Conservation (phyloP, 2,329 filamentous ascomycete genomes). For the Fusarium sp. region DNA sequence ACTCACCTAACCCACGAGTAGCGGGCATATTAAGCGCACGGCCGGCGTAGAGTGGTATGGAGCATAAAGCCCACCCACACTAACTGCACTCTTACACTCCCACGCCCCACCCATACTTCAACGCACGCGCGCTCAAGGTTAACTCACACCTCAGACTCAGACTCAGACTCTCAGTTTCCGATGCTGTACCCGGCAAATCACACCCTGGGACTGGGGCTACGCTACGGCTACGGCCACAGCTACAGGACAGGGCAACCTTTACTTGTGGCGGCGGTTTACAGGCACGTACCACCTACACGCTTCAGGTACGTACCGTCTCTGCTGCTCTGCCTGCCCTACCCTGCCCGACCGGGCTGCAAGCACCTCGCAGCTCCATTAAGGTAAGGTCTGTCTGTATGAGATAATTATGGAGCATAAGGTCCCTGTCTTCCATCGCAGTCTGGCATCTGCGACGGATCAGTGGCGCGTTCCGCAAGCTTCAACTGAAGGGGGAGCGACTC, state of each 20-base stretch:
- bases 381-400: slow-evolving; percentile 31
- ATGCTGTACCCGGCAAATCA: slow-evolving; percentile 35
- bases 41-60: slow-evolving; percentile 26
- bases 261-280: slow-evolving; percentile 27
- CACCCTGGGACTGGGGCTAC: slow-evolving; percentile 17
- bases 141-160: slow-evolving; percentile 19
- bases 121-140: slow-evolving; percentile 29
- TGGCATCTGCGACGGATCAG: slow-evolving; percentile 28
- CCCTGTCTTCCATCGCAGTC: slow-evolving; percentile 28
- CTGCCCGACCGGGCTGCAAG: neutral
- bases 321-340: neutral
- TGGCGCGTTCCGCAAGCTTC: slow-evolving; percentile 45
- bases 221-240: neutral
- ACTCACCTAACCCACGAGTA: slow-evolving; percentile 58
- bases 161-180: slow-evolving; percentile 36
- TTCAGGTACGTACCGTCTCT: slow-evolving; percentile 29
- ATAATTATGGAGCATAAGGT: slow-evolving; percentile 41
- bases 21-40: slow-evolving; percentile 30
- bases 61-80: slow-evolving; percentile 43
- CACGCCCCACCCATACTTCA: slow-evolving; percentile 18
- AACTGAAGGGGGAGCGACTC: slow-evolving; percentile 9
- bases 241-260: neutral
- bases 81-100: neutral
- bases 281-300: slow-evolving; percentile 20
- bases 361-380: slow-evolving; percentile 6